Percentiles rank a stretch among this genome's conserved stretches.
Evolutionary conservation across 2,329 filamentous ascomycete species (phyloP).

Genomic region (Nectriaceae sp.): DNA sequence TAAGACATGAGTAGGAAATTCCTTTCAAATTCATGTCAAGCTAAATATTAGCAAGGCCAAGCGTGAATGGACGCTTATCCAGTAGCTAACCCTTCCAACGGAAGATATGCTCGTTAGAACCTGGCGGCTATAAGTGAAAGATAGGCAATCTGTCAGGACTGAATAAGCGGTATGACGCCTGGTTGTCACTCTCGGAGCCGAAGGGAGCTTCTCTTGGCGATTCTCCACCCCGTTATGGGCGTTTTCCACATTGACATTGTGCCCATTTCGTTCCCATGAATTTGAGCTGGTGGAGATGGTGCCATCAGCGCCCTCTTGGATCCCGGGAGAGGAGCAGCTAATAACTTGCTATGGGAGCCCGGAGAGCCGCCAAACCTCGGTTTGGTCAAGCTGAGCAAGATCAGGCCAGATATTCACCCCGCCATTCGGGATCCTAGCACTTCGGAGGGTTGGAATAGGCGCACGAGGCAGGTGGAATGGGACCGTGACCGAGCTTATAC

Average conservation of each 20-base stretch:
- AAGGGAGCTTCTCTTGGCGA: not conserved
- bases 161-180: not conserved
- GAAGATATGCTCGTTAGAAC: too few relatives aligned
- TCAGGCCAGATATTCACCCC: conserved; percentile 12
- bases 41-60: too few relatives aligned
- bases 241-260: not conserved
- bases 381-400: conserved; percentile 1
- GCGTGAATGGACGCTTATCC: too few relatives aligned
- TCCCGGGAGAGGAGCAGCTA: not conserved
- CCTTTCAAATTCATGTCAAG: too few relatives aligned
- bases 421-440: too few relatives aligned
- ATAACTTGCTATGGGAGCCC: not conserved
- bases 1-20: too few relatives aligned
- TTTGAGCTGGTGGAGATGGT: not conserved
- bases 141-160: too few relatives aligned
- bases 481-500: not conserved
- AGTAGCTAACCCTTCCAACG: too few relatives aligned
- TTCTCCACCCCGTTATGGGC: not conserved
- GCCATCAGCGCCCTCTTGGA: not conserved
- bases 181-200: not conserved
- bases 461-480: conserved; percentile 9
- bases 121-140: too few relatives aligned
- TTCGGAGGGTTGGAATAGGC: too few relatives aligned
- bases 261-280: not conserved
- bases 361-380: conserved; percentile 9